Conservation (phyloP, 257 asterid genomes). For the Lycium barbarum region DNA sequence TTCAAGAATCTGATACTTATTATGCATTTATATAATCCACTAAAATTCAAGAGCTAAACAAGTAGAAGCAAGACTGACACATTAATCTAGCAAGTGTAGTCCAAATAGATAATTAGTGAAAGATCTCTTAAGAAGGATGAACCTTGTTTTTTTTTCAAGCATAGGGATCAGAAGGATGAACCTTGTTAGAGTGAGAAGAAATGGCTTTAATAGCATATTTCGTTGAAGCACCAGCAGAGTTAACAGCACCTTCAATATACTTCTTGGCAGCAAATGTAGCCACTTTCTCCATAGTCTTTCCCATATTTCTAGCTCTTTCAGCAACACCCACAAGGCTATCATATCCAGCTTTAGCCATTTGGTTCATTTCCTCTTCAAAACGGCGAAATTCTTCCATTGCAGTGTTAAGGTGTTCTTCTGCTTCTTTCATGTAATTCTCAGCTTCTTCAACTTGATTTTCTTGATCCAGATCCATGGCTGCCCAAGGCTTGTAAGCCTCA, state of each 20-base stretch:
- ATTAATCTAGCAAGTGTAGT: neutral
- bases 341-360: slow-evolving; percentile 50
- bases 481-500: slow-evolving; percentile 93
- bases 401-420: slow-evolving; percentile 70
- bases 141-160: too few species aligned
- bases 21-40: neutral
- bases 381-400: slow-evolving; percentile 78
- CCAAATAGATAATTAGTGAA: neutral
- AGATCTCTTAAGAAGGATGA: slow-evolving; percentile 56
- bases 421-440: slow-evolving; percentile 44
- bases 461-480: slow-evolving; percentile 69
- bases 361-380: slow-evolving; percentile 82
- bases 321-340: slow-evolving; percentile 54
- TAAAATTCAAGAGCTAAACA: neutral
- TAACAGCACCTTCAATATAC: slow-evolving; percentile 83
- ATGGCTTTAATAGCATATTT: slow-evolving; percentile 72
- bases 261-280: slow-evolving; percentile 68
- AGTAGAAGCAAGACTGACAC: neutral
- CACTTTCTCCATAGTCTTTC: slow-evolving; percentile 62
- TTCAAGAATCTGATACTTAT: neutral
- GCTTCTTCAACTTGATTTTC: slow-evolving; percentile 49
- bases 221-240: slow-evolving; percentile 78
- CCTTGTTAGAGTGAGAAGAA: slow-evolving; percentile 66
- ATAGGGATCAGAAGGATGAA: too few species aligned
- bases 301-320: slow-evolving; percentile 64